Base-by-base conservation (phyloP, 768 basidiomycete genomes). In the Tulasnella sp. region DNA sequence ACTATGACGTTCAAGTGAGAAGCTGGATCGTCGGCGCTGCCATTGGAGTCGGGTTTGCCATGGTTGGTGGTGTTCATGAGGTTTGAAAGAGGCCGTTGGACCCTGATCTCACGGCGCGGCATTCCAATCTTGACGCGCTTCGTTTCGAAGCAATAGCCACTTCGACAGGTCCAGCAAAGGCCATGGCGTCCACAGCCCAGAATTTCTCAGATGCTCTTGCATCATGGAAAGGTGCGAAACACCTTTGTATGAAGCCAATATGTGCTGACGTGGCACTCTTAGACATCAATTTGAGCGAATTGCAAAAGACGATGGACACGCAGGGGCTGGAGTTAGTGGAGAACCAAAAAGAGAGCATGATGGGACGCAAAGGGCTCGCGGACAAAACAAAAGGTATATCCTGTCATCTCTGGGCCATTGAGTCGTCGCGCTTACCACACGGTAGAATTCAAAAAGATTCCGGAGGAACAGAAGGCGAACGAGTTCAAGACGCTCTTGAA, bases 241-340 rank as follows among this genome's bases (percentile, higher is more conserved):
- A n/a, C 6, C 48, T 36, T 42, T n/a, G n/a, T n/a, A n/a, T n/a
- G n/a, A n/a, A n/a, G n/a, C n/a, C n/a, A n/a, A n/a, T n/a, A n/a
- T n/a, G n/a, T n/a, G n/a, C n/a, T n/a, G n/a, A n/a, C 29, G 51
- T 32, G 32, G 21, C 23, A 9, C 19, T 17, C 12, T 9, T 63
- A 96, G 91, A 82, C 61, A 86, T 99, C 65, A 84, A 87, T 68
- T 77, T 99, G 49, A 71, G 81, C 17, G 90, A 96, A 62, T 75
- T 98, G 25, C 94, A 98, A 71, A 93, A 90, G 73, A 84, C 82
- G 3, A 79, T 99, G 48, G 93, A 98, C 70, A 74, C 77, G 5
- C 94, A 97, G 60, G 93, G 92, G 3, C 77, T 97, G 32, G 93
- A 98, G 70, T 76, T 99, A 12, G 93, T 99, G 19, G 92, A 98